Evolutionary conservation across 2,329 filamentous ascomycete genomes (phyloP).

Genomic region (Trichoderma cornu-damae): DNA sequence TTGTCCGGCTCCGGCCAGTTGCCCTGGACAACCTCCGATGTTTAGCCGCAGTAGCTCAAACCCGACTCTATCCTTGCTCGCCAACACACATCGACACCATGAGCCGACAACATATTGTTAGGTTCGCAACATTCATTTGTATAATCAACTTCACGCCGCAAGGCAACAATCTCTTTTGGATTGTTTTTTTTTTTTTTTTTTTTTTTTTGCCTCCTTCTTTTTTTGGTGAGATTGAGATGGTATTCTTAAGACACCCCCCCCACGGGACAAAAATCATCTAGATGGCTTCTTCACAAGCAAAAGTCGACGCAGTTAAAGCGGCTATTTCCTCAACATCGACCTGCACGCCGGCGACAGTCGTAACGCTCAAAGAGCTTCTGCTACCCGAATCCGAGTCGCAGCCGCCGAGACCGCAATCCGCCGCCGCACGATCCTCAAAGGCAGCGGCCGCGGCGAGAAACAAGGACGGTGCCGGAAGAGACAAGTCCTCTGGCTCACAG

Average conservation of each 20-base stretch:
- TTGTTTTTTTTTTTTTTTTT: too few species aligned
- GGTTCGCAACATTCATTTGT: slow-evolving; percentile 21
- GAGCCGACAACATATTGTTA: slow-evolving; percentile 10
- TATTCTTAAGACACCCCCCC: slow-evolving; percentile 30
- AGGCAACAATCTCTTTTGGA: slow-evolving; percentile 26
- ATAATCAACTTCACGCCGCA: slow-evolving; percentile 22
- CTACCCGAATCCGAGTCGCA: slow-evolving; percentile 31
- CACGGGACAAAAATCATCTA: slow-evolving; percentile 25
- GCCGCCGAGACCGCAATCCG: slow-evolving; percentile 26
- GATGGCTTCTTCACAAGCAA: slow-evolving; percentile 43
- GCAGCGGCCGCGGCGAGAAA: slow-evolving; percentile 25
- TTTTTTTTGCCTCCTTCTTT: too few species aligned
- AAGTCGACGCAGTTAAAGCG: slow-evolving; percentile 48
- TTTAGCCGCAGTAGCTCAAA: slow-evolving; percentile 28
- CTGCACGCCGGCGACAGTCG: slow-evolving; percentile 48
- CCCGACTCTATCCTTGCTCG: not conserved
- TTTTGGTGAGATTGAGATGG: slow-evolving; percentile 27
- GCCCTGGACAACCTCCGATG: slow-evolving; percentile 35
- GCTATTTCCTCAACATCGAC: slow-evolving; percentile 49
- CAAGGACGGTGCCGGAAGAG: slow-evolving; percentile 23
- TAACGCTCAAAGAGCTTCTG: slow-evolving; percentile 45
- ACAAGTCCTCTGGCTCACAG: slow-evolving; percentile 20
- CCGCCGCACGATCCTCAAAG: slow-evolving; percentile 28
- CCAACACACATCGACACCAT: slow-evolving; percentile 12
- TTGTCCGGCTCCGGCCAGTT: slow-evolving; percentile 25